A percentile compares a stretch with the other conserved stretches of the same genome.
Evolutionary conservation across 306 rosid genomes (phyloP).

Genomic region (Abrus pulchellus): DNA sequence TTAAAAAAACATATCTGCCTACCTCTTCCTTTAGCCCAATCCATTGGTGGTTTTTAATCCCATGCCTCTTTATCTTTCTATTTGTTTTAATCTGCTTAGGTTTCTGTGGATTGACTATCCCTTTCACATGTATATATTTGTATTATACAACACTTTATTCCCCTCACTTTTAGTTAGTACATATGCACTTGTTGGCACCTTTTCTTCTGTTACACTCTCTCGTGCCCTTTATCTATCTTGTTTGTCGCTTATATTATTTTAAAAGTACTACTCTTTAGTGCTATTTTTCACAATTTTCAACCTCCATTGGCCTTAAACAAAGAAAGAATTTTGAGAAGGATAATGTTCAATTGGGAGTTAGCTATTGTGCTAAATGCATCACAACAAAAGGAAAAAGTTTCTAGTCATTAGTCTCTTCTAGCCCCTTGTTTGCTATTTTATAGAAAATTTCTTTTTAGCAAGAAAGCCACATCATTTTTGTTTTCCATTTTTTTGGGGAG

Average conservation of each 20-base stretch:
- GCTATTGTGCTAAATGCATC: neutral
- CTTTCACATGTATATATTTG: constrained; percentile 43
- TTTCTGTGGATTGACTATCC: constrained; percentile 43
- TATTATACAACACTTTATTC: constrained; percentile 38
- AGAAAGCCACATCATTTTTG: neutral
- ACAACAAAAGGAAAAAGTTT: neutral
- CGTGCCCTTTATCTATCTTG: constrained; percentile 17
- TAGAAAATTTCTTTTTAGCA: neutral
- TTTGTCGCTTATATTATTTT: neutral
- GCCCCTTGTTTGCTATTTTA: constrained; percentile 1
- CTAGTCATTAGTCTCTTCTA: neutral
- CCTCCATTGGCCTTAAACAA: neutral
- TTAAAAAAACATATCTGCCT: constrained; percentile 33
- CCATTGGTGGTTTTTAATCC: constrained; percentile 15
- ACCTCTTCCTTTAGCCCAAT: neutral
- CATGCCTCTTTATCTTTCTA: constrained; percentile 29
- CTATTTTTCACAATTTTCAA: neutral
- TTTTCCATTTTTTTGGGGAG: neutral
- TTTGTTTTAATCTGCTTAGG: constrained; percentile 38
- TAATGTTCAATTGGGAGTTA: neutral
- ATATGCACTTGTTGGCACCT: neutral
- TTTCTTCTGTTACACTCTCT: neutral
- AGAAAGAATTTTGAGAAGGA: neutral
- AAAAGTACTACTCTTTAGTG: neutral
- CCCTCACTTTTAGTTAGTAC: neutral